Percentiles rank a stretch among this genome's conserved stretches.
These are phyloP conservation scores for Stellera chamaejasme DNA, from an alignment of 345 rosid genomes.

Conservation along the genomic window DNA sequence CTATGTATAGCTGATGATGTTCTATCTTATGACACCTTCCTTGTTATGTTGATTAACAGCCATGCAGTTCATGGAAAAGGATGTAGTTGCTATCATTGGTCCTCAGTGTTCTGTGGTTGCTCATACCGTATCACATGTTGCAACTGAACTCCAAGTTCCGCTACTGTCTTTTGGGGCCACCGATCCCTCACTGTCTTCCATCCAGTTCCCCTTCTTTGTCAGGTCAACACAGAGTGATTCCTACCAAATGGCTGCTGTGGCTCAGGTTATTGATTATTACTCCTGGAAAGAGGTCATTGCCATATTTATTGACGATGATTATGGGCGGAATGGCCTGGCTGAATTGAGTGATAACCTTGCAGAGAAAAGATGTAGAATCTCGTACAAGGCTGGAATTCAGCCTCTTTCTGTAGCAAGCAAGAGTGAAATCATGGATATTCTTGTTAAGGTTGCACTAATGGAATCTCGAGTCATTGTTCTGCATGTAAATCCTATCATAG, in stretches of 20 bases:
- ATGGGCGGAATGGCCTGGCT: constrained; percentile 73
- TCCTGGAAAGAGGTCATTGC: constrained; percentile 84
- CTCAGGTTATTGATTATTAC: constrained; percentile 56
- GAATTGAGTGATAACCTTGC: constrained; percentile 76
- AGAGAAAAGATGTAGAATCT: constrained; percentile 53
- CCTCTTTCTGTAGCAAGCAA: constrained; percentile 28
- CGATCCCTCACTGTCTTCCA: constrained; percentile 75
- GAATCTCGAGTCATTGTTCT: constrained; percentile 75
- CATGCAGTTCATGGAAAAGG: constrained; percentile 78
- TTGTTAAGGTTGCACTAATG: constrained; percentile 68
- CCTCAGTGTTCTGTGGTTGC: constrained; percentile 88
- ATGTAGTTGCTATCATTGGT: constrained; percentile 65
- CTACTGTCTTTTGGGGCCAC: constrained; percentile 83
- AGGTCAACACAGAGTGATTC: constrained; percentile 73
- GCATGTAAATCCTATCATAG: constrained; percentile 47
- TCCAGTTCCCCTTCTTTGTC: constrained; percentile 80
- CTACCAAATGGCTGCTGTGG: constrained; percentile 80
- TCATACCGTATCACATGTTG: constrained; percentile 57
- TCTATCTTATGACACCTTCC: neutral
- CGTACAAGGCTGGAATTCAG: constrained; percentile 57
- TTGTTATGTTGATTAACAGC: constrained; percentile 37
- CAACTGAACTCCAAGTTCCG: constrained; percentile 75
- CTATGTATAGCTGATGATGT: neutral
- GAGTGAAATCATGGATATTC: constrained; percentile 52
- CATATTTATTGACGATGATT: constrained; percentile 75